These are phyloP conservation scores for Dactylis glomerata DNA, from an alignment of 176 grass and related monocot species.

Conservation along the genomic window DNA sequence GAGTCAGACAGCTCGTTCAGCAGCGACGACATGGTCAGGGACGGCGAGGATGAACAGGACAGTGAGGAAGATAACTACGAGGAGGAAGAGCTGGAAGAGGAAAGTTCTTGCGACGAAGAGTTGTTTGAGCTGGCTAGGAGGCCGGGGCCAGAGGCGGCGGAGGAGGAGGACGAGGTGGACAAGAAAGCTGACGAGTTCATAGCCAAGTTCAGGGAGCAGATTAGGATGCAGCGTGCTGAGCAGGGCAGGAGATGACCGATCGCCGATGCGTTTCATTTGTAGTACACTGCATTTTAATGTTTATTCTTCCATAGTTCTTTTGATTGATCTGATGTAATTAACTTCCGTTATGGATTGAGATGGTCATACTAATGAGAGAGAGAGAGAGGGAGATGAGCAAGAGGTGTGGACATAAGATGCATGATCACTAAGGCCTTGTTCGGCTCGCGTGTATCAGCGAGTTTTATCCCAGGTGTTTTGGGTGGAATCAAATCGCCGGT, in stretches of 20 bases:
- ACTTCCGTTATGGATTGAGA: too few relatives aligned
- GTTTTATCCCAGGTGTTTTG: too few relatives aligned
- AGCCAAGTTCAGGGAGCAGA: constrained; percentile 93
- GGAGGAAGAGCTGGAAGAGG: neutral
- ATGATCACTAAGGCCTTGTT: too few relatives aligned
- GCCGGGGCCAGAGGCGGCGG: constrained; percentile 8
- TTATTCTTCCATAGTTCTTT: neutral
- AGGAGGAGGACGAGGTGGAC: constrained; percentile 69
- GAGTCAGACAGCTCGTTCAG: constrained; percentile 36
- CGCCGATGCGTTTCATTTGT: neutral
- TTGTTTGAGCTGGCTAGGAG: constrained; percentile 45
- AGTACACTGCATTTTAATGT: neutral
- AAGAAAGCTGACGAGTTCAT: constrained; percentile 96
- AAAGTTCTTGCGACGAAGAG: constrained; percentile 43
- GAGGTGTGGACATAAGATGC: too few relatives aligned
- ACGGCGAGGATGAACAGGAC: constrained; percentile 9
- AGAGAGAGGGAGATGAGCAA: too few relatives aligned
- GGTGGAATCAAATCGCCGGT: too few relatives aligned
- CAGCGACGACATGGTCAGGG: constrained; percentile 33
- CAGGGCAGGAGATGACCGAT: constrained; percentile 21
- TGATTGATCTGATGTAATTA: neutral
- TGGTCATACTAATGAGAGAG: too few relatives aligned
- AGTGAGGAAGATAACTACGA: neutral
- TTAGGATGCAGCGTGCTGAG: constrained; percentile 64
- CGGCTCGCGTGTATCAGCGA: too few relatives aligned